A percentile compares a stretch with the other conserved stretches of the same genome.
Conservation (phyloP, 768 basidiomycete species). For the Polyporus arcularius region DNA sequence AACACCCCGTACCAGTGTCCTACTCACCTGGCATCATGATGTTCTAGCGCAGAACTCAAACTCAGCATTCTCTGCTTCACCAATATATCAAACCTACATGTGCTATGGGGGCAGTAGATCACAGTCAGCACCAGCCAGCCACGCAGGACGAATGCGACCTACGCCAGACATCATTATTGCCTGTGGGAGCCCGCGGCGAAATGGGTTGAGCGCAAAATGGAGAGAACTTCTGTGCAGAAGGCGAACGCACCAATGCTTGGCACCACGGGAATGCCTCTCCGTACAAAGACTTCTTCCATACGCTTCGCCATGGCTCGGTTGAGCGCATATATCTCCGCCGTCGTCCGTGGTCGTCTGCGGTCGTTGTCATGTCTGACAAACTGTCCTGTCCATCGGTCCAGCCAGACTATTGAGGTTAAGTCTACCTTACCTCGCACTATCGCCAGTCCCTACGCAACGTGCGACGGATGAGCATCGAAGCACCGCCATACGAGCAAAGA, state of each 20-base stretch:
- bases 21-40: slow-evolving; percentile 60
- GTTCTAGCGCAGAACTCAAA: slow-evolving; percentile 43
- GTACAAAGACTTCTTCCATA: slow-evolving; percentile 75
- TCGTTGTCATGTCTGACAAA: slow-evolving; percentile 81
- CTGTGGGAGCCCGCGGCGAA: slow-evolving; percentile 36
- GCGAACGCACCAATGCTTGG: slow-evolving; percentile 67
- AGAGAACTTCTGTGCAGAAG: slow-evolving; percentile 6
- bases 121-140: slow-evolving; percentile 16
- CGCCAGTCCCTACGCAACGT: slow-evolving; percentile 63
- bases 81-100: slow-evolving; percentile 46
- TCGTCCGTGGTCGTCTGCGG: slow-evolving; percentile 74
- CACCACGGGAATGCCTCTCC: slow-evolving; percentile 72
- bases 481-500: neutral
- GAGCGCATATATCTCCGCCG: slow-evolving; percentile 73
- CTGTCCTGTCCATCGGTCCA: slow-evolving; percentile 5
- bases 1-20: slow-evolving; percentile 12
- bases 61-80: slow-evolving; percentile 13
- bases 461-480: slow-evolving; percentile 13
- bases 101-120: slow-evolving; percentile 39
- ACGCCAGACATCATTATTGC: slow-evolving; percentile 94
- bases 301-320: slow-evolving; percentile 66
- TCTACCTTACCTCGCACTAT: slow-evolving; percentile 59
- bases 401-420: neutral
- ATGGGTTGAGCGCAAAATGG: neutral
- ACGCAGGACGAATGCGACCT: slow-evolving; percentile 33